Base-by-base conservation (phyloP, 129 eudicot species). In the Chrysanthemum seticuspe region DNA sequence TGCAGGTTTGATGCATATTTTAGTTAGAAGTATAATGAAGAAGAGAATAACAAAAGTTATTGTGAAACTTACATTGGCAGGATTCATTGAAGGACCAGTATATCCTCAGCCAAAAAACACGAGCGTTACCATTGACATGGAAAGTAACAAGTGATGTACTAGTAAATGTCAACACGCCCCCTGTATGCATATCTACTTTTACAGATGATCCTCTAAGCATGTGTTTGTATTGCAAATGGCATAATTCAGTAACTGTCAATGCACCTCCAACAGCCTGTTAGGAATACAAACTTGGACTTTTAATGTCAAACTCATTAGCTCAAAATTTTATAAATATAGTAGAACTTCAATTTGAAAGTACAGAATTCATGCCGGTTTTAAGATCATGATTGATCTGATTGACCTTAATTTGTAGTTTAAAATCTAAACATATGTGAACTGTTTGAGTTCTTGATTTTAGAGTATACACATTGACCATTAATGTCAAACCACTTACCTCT, bases 161-260 rank as follows among this genome's bases (percentile, higher is more conserved):
- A 31, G 76, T 56, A 74, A 88, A 88, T 5, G 91, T 88, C 82
- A 91, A 72, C 69, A 88, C 40, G 16, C 97, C 96, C 44, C 96
- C 96, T 8, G 93, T 51, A 64, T 86, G 36, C 6, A 31, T 31
- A 31, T 31, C 97, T 7, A 91, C 97, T 82, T 84, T 84, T 29
- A 88, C 59, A 49, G 85, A 78, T 58, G 97, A 96, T 25, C 97
- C 97, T 36, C 44, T 36, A 36, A 36, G 44, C 15, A 3, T 52
- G 14, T 9, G 6, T n/a, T n/a, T 9, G 15, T 52, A 52, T n/a
- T 52, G 14, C 15, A 23, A 52, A 3, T 11, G 57, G 4, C 5
- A 13, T 52, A 11, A 11, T 11, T 52, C 9, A n/a, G 2, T 52
- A 52, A 52, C 15, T n/a, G 9, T 10, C 19, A 5, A 36, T 36